phyloP scores from a whole-genome alignment of 345 rosid genomes.

The Euphorbia peplus region DNA sequence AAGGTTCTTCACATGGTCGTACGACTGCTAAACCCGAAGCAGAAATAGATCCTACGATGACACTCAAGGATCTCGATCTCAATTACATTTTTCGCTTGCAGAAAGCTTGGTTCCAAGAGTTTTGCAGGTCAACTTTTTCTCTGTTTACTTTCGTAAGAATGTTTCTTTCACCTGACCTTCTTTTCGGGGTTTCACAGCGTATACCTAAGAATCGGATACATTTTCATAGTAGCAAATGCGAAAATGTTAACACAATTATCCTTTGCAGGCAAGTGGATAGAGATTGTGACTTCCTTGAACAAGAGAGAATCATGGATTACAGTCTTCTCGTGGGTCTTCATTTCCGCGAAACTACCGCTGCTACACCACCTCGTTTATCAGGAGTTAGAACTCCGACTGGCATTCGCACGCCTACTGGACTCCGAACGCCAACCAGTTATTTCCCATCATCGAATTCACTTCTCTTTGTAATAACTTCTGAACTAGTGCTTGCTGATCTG shows the following conservation, averaged over 20 bases:
- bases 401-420: slow-evolving; percentile 26
- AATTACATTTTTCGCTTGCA: slow-evolving; percentile 69
- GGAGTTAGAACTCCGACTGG: slow-evolving; percentile 64
- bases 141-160: too few species aligned
- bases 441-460: slow-evolving; percentile 12
- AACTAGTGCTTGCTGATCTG: slow-evolving; percentile 19
- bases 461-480: slow-evolving; percentile 1
- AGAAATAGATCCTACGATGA: slow-evolving; percentile 81
- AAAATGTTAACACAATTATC: background rate
- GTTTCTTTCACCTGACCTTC: too few species aligned
- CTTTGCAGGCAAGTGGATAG: slow-evolving; percentile 83
- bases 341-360: slow-evolving; percentile 52
- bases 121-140: slow-evolving; percentile 58
- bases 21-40: slow-evolving; percentile 74
- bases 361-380: slow-evolving; percentile 41
- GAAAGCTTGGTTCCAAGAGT: slow-evolving; percentile 80
- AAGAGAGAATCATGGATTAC: slow-evolving; percentile 95
- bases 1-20: slow-evolving; percentile 98
- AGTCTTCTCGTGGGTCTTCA: slow-evolving; percentile 90
- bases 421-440: slow-evolving; percentile 45
- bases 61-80: slow-evolving; percentile 96
- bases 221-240: background rate
- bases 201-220: too few species aligned
- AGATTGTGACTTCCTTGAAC: slow-evolving; percentile 92
- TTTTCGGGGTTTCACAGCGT: background rate